Conservation (phyloP, 2,329 filamentous ascomycete species). For the Clarireedia monteithiana region DNA sequence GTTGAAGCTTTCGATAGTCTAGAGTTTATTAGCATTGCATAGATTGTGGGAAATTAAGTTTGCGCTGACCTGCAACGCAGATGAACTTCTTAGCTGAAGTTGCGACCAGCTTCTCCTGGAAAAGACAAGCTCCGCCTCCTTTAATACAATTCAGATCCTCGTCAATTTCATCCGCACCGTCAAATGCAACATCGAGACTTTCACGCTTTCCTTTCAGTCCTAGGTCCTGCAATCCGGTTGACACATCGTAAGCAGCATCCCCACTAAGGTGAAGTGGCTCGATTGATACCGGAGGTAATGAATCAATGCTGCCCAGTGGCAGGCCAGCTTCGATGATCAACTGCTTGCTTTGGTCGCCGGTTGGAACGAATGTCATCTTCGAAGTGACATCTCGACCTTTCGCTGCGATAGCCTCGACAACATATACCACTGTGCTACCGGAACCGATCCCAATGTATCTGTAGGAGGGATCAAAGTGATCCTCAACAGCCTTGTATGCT, state of each 20-base stretch:
- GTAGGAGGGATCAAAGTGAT: constrained; percentile 58
- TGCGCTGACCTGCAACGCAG: constrained; percentile 64
- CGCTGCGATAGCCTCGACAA: constrained; percentile 70
- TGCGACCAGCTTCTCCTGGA: constrained; percentile 95
- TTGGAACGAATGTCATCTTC: constrained; percentile 73
- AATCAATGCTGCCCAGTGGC: constrained; percentile 48
- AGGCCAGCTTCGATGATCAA: constrained; percentile 77
- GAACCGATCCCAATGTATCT: constrained; percentile 72
- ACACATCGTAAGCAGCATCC: constrained; percentile 63
- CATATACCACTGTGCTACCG: constrained; percentile 75
- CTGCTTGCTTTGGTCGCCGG: constrained; percentile 79
- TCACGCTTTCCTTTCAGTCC: constrained; percentile 31
- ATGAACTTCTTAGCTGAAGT: constrained; percentile 78
- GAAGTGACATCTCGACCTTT: constrained; percentile 46
- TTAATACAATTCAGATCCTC: constrained; percentile 94
- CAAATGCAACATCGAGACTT: constrained; percentile 83
- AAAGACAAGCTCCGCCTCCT: constrained; percentile 92
- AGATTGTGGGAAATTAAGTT: neutral
- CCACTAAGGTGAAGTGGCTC: constrained; percentile 19
- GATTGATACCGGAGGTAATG: constrained; percentile 26
- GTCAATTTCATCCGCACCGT: constrained; percentile 96
- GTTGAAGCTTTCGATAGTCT: constrained; percentile 87
- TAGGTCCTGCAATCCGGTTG: constrained; percentile 34
- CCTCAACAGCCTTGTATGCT: constrained; percentile 64
- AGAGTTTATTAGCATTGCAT: constrained; percentile 12